These are phyloP conservation scores for Phytophthora sojae DNA, from an alignment of 352 stramenopile genomes.

Conservation along the genomic window DNA sequence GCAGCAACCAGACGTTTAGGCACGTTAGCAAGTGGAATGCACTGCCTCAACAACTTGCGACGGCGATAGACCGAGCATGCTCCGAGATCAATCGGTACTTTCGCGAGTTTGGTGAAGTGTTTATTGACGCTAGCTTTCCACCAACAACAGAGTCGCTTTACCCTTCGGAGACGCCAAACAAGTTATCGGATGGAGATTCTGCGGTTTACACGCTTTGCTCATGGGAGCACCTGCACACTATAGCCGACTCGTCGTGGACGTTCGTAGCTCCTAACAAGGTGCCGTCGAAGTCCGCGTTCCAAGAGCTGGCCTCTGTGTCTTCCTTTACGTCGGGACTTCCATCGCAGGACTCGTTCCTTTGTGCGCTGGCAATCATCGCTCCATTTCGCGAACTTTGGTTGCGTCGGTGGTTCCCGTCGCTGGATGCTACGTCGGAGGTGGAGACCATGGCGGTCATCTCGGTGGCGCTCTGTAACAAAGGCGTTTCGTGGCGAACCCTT, in stretches of 20 bases:
- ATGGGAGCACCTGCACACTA: constrained; percentile 42
- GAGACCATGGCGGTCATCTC: constrained; percentile 19
- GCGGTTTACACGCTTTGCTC: constrained; percentile 30
- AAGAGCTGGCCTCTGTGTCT: background rate
- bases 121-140: constrained; percentile 55
- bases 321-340: constrained; percentile 38
- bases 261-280: constrained; percentile 20
- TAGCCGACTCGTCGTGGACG: constrained; percentile 37
- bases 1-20: constrained; percentile 20
- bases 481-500: constrained; percentile 41
- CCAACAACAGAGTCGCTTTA: constrained; percentile 21
- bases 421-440: constrained; percentile 7
- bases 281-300: background rate
- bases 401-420: constrained; percentile 27
- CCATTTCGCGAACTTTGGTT: constrained; percentile 31
- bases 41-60: constrained; percentile 8
- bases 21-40: constrained; percentile 27
- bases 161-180: background rate
- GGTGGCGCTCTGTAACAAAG: constrained; percentile 39
- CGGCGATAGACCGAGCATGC: constrained; percentile 21
- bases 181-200: constrained; percentile 23
- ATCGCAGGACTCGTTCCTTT: constrained; percentile 42
- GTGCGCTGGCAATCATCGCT: constrained; percentile 38
- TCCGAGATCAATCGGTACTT: constrained; percentile 54
- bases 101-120: constrained; percentile 27